Conservation (phyloP, 2,329 filamentous ascomycete species). For the Amylocarpus encephaloides region DNA sequence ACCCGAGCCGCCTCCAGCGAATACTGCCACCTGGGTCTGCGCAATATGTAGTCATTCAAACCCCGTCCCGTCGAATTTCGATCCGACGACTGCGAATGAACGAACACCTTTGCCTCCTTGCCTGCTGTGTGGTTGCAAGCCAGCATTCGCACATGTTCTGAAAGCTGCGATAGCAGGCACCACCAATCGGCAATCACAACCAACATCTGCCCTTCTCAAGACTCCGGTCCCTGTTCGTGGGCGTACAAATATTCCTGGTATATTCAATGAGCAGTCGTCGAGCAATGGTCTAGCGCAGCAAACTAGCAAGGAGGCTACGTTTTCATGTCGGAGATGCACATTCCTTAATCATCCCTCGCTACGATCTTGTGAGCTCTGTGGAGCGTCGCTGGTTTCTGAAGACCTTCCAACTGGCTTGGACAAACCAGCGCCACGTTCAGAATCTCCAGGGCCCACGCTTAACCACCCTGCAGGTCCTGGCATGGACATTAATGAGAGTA, state of each 20-base stretch:
- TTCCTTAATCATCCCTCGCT: conserved; percentile 90
- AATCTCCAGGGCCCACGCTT: conserved; percentile 73
- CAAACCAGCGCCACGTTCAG: conserved; percentile 46
- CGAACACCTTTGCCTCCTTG: conserved; percentile 81
- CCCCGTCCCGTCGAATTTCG: conserved; percentile 87
- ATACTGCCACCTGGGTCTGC: conserved; percentile 84
- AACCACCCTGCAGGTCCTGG: conserved; percentile 30
- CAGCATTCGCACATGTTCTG: conserved; percentile 71
- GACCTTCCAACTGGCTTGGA: conserved; percentile 37
- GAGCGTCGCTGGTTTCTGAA: conserved; percentile 61
- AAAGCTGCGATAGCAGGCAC: conserved; percentile 81
- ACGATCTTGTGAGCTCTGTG: conserved; percentile 83
- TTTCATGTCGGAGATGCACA: conserved; percentile 80
- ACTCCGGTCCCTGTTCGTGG: conserved; percentile 28
- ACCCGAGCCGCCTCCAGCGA: conserved; percentile 42
- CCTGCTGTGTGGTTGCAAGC: conserved; percentile 89
- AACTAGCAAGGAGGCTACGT: conserved; percentile 36
- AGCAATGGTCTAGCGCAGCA: not conserved
- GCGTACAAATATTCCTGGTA: conserved; percentile 17
- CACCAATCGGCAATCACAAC: conserved; percentile 43
- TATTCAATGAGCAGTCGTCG: conserved; percentile 11
- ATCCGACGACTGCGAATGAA: conserved; percentile 71
- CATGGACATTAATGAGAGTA: conserved; percentile 59
- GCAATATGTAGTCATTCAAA: conserved; percentile 95
- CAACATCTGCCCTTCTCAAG: conserved; percentile 23